Evolutionary conservation across 768 basidiomycete genomes (phyloP).

Genomic region (Butyriboletus loyo): DNA sequence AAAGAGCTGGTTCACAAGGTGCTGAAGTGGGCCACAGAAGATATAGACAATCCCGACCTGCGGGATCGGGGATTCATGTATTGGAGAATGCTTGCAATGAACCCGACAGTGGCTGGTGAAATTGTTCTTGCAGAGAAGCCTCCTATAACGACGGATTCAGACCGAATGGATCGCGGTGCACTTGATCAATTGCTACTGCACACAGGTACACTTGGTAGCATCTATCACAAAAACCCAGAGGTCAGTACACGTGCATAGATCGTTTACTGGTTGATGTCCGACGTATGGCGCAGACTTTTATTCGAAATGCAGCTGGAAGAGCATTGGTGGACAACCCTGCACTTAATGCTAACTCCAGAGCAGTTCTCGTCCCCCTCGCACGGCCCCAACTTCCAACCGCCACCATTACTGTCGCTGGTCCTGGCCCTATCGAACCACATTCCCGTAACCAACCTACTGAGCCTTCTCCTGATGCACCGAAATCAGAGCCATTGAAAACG

Average conservation of each 20-base stretch:
- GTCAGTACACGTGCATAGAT: slow-evolving; percentile 36
- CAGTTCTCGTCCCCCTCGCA: slow-evolving; percentile 61
- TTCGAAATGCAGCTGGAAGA: slow-evolving; percentile 82
- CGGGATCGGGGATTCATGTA: slow-evolving; percentile 99
- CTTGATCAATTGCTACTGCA: slow-evolving; percentile 93
- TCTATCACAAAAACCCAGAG: slow-evolving; percentile 98
- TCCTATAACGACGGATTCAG: slow-evolving; percentile 95
- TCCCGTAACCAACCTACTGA: slow-evolving; percentile 27
- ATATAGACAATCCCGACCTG: slow-evolving; percentile 96
- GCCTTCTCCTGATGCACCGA: slow-evolving; percentile 21
- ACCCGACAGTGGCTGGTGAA: slow-evolving; percentile 82
- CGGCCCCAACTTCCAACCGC: slow-evolving; percentile 47
- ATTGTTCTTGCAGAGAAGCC: slow-evolving; percentile 94
- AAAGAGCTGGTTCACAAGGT: slow-evolving; percentile 93
- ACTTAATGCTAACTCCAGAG: slow-evolving; percentile 76
- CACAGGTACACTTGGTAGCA: slow-evolving; percentile 90
- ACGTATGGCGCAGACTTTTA: slow-evolving; percentile 68
- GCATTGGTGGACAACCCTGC: slow-evolving; percentile 87
- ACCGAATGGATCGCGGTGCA: slow-evolving; percentile 94
- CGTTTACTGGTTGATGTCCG: slow-evolving; percentile 7
- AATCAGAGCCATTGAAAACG: slow-evolving; percentile 30
- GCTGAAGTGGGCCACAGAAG: slow-evolving; percentile 95
- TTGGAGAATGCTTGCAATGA: slow-evolving; percentile 94
- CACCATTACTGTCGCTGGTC: slow-evolving; percentile 53
- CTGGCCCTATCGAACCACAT: slow-evolving; percentile 39